Evolutionary conservation across 2,329 filamentous ascomycete genomes (phyloP).

Genomic region (Fusarium sp.): DNA sequence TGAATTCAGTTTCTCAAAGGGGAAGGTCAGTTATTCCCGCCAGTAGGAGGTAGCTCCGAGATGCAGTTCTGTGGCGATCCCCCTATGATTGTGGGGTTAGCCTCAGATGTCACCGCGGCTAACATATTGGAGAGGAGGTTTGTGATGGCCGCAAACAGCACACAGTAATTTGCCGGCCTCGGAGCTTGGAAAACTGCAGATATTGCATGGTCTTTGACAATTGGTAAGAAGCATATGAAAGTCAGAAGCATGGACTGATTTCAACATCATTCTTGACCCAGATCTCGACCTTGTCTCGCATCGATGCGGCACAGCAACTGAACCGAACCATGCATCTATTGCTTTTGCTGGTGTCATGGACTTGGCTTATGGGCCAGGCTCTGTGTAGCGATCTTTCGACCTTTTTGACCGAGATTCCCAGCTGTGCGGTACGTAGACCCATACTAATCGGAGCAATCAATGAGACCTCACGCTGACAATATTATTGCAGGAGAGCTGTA

Average conservation of each 20-base stretch:
- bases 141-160: not conserved
- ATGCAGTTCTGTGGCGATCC: not conserved
- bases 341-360: not conserved
- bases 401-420: not conserved
- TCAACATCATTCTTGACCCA: not conserved
- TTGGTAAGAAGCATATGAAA: not conserved
- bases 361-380: not conserved
- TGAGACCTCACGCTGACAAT: not conserved
- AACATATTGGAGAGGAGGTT: not conserved
- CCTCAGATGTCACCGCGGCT: not conserved
- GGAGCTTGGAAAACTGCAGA: not conserved
- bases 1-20: not conserved
- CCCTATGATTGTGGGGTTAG: slow-evolving; percentile 1
- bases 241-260: rapidly evolving
- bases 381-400: not conserved
- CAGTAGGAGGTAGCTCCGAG: not conserved
- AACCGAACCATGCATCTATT: not conserved
- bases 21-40: slow-evolving; percentile 1
- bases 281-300: not conserved
- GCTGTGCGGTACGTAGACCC: not conserved
- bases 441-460: too few species aligned
- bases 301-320: not conserved
- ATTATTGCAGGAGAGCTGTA: not conserved
- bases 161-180: not conserved
- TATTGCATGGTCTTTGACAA: not conserved